Conservation (phyloP, 2,329 filamentous ascomycete species). For the Lasiodiplodia sp. region DNA sequence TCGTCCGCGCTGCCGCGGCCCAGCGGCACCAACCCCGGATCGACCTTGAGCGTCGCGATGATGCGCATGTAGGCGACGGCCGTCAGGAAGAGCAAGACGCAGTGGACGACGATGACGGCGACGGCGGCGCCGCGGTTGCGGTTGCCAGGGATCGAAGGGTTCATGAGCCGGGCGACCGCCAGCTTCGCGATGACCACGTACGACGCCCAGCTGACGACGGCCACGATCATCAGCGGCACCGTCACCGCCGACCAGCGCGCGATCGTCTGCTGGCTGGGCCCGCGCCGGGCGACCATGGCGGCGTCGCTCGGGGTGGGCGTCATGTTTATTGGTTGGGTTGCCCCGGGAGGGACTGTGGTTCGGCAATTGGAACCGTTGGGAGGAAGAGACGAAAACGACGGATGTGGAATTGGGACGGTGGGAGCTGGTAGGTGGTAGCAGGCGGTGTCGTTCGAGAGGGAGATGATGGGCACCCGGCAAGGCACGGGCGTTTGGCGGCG, state of each 20-base stretch:
- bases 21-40: slow-evolving; percentile 76
- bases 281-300: not conserved
- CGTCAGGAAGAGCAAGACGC: slow-evolving; percentile 73
- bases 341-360: not conserved
- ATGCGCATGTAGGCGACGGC: slow-evolving; percentile 74
- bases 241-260: slow-evolving; percentile 69
- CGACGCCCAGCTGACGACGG: slow-evolving; percentile 71
- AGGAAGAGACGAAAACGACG: not conserved
- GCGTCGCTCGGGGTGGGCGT: not conserved
- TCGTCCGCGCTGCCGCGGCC: slow-evolving; percentile 30
- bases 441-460: not conserved
- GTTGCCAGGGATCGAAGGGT: slow-evolving; percentile 26
- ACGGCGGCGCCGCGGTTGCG: slow-evolving; percentile 65
- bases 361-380: not conserved
- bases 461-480: too few relatives aligned
- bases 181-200: slow-evolving; percentile 69
- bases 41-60: slow-evolving; percentile 69
- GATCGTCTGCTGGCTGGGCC: slow-evolving; percentile 38
- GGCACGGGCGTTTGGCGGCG: not conserved
- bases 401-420: not conserved
- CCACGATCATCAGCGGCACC: slow-evolving; percentile 74
- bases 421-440: too few relatives aligned
- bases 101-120: slow-evolving; percentile 75
- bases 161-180: slow-evolving; percentile 44
- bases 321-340: not conserved